Percentiles rank a stretch among this genome's conserved stretches.
Conservation (phyloP, 129 eudicot species). For the Deinandra increscens region DNA sequence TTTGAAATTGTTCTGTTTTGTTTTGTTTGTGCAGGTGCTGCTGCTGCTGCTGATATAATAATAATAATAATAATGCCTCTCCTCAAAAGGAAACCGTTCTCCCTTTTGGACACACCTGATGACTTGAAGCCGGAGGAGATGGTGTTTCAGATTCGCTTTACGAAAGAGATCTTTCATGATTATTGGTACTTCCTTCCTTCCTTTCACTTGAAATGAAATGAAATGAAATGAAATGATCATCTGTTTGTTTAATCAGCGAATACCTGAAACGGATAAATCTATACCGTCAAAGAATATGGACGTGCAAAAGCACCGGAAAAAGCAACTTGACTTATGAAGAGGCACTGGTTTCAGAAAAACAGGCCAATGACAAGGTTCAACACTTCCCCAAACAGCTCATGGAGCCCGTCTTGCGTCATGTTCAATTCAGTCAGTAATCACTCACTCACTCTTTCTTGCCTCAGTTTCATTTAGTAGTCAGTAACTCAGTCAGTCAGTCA, state of each 20-base stretch:
- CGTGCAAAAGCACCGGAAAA: constrained; percentile 85
- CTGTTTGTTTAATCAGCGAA: no score
- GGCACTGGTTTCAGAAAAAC: constrained; percentile 78
- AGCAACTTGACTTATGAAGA: constrained; percentile 89
- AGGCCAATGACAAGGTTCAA: constrained; percentile 67
- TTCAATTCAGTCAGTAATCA: constrained; percentile 69
- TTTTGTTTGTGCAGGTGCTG: no score
- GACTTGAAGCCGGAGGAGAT: constrained; percentile 76
- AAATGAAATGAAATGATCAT: no score
- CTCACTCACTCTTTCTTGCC: no score
- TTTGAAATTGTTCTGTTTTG: no score
- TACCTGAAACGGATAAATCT: constrained; percentile 76
- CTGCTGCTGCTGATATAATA: no score
- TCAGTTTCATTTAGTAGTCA: no score
- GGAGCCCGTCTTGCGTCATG: constrained; percentile 68
- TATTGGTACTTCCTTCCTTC: constrained; percentile 70
- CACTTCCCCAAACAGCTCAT: constrained; percentile 69
- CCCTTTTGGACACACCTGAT: constrained; percentile 57
- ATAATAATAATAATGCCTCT: no score
- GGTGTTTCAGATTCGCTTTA: constrained; percentile 78
- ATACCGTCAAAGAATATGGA: constrained; percentile 80
- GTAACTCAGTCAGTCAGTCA: no score
- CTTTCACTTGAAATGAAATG: no score
- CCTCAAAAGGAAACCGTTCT: constrained; percentile 58
- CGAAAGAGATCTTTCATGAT: constrained; percentile 86